These are phyloP conservation scores for Effrenium voratum DNA, from an alignment of 73 alveolate species.

Conservation along the genomic window DNA sequence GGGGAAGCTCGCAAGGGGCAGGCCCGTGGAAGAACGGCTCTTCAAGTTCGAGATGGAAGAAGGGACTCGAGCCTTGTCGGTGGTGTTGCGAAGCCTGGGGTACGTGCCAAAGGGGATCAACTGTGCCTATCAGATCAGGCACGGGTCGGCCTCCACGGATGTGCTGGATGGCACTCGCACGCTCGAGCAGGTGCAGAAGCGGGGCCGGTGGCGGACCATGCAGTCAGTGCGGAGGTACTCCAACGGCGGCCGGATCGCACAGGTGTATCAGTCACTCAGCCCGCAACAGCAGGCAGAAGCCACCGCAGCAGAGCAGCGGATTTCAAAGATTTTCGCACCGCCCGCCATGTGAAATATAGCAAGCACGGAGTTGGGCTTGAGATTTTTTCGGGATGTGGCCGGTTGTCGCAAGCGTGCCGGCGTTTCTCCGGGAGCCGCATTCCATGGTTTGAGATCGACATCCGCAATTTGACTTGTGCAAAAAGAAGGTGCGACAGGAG, in stretches of 20 bases:
- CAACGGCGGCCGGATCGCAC: conserved; percentile 19
- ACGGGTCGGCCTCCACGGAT: conserved; percentile 17
- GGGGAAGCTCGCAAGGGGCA: no score
- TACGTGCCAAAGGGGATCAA: background rate
- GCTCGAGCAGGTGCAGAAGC: background rate
- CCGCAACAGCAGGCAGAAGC: background rate
- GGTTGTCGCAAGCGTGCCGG: background rate
- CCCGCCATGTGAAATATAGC: background rate
- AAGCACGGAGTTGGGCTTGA: background rate
- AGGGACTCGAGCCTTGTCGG: background rate
- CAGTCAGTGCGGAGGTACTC: background rate
- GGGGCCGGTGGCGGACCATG: conserved; percentile 10
- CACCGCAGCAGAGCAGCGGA: background rate
- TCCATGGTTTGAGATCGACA: background rate
- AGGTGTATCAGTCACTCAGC: background rate
- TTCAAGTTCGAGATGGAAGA: background rate
- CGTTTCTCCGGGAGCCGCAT: background rate
- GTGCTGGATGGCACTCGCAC: background rate
- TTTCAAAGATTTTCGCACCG: background rate
- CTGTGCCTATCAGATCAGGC: conserved; percentile 20
- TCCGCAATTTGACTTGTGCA: background rate
- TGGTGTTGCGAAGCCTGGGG: background rate
- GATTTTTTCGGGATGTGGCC: background rate
- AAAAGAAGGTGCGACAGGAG: background rate
- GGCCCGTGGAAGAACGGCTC: background rate